A percentile compares a stretch with the other conserved stretches of the same genome.
These are phyloP conservation scores for Protomyces gravidus DNA, from an alignment of 1,139 yeast species.

Conservation along the genomic window DNA sequence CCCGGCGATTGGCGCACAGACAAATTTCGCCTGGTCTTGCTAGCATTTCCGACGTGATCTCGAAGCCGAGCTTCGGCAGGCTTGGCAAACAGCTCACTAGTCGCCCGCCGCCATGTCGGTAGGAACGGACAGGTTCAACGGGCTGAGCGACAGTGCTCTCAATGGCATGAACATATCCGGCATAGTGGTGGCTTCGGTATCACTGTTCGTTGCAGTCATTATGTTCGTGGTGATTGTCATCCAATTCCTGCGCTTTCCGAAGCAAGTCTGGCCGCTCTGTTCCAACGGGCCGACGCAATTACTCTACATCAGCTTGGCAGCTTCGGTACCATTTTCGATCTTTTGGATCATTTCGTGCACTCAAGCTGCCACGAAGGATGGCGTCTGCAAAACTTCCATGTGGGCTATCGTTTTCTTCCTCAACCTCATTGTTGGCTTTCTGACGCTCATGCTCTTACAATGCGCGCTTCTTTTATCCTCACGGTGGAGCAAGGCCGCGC, in stretches of 20 bases:
- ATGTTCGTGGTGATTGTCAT: not conserved
- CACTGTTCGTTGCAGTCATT: not conserved
- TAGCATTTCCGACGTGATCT: too few relatives aligned
- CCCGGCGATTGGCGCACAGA: too few relatives aligned
- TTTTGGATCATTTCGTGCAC: slow-evolving; percentile 7
- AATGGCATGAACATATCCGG: slow-evolving; percentile 29
- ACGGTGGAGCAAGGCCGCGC: not conserved
- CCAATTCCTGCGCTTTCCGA: not conserved
- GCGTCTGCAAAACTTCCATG: slow-evolving; percentile 11
- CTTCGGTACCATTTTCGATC: slow-evolving; percentile 5
- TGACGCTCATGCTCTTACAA: slow-evolving; percentile 4
- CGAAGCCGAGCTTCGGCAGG: too few relatives aligned
- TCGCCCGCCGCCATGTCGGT: too few relatives aligned
- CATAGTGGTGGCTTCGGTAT: not conserved
- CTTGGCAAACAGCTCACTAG: too few relatives aligned
- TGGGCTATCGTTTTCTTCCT: slow-evolving; percentile 2
- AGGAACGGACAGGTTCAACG: too few relatives aligned
- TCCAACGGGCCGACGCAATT: not conserved
- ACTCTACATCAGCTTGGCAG: not conserved
- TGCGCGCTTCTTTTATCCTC: slow-evolving; percentile 11
- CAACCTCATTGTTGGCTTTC: slow-evolving; percentile 7
- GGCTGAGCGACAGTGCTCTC: not conserved
- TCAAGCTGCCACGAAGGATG: not conserved
- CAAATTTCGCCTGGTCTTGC: too few relatives aligned
- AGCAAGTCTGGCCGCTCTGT: not conserved